These are phyloP conservation scores for Phytopythium aichiense DNA, from an alignment of 352 stramenopile species.

Conservation along the genomic window DNA sequence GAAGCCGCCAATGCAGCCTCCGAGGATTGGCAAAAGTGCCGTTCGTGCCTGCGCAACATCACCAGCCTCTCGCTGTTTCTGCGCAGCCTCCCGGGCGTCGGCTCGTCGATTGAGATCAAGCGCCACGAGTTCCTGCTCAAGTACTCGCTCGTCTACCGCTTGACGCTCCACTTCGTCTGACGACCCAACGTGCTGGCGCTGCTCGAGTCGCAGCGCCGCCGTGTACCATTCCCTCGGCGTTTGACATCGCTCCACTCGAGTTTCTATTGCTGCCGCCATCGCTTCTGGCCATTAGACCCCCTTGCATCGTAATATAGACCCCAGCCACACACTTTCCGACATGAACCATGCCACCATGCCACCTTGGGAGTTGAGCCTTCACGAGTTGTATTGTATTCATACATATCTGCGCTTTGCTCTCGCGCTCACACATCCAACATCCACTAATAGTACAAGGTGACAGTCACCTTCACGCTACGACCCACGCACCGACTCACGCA, in stretches of 20 bases:
- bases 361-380: background rate
- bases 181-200: background rate
- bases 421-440: background rate
- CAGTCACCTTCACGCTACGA: background rate
- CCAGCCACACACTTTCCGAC: background rate
- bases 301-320: conserved; percentile 6
- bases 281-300: background rate
- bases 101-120: conserved; percentile 67
- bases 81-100: conserved; percentile 59
- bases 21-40: conserved; percentile 72
- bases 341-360: background rate
- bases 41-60: conserved; percentile 71
- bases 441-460: conserved; percentile 2
- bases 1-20: conserved; percentile 47
- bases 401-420: background rate
- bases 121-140: conserved; percentile 73
- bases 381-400: background rate
- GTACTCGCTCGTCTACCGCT: conserved; percentile 78
- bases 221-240: background rate
- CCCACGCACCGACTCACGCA: background rate
- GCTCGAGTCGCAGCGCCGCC: background rate
- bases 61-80: conserved; percentile 84
- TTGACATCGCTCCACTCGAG: background rate
- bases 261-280: background rate
- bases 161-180: conserved; percentile 79